Evolutionary conservation across 345 rosid species (phyloP).

Genomic region (Salix koriyanagi): DNA sequence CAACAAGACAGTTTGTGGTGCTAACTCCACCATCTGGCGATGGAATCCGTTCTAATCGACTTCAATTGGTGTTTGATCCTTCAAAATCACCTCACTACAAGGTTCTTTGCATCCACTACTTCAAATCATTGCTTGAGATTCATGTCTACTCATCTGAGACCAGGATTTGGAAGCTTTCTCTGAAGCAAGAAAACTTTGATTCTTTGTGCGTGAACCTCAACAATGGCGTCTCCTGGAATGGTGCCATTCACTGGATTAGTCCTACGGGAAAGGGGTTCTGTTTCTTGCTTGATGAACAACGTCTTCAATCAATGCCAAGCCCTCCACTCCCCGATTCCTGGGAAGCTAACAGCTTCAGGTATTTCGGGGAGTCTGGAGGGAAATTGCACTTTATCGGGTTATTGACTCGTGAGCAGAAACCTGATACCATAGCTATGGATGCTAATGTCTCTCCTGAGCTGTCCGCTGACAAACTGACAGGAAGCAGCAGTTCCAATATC

Average conservation of each 20-base stretch:
- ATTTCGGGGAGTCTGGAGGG: background rate
- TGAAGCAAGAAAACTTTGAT: background rate
- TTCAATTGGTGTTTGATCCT: constrained; percentile 24
- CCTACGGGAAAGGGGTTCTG: background rate
- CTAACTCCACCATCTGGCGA: background rate
- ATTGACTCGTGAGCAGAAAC: too few species aligned
- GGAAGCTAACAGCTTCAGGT: background rate
- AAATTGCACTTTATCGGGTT: constrained; percentile 11
- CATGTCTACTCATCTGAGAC: constrained; percentile 16
- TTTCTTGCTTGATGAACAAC: constrained; percentile 1
- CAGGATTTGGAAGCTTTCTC: constrained; percentile 4
- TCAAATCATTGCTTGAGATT: background rate
- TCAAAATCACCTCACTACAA: constrained; percentile 15
- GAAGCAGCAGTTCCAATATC: background rate
- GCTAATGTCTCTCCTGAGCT: too few species aligned
- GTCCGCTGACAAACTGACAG: too few species aligned
- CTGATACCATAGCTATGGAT: too few species aligned
- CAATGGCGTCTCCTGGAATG: constrained; percentile 16
- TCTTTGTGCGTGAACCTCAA: background rate
- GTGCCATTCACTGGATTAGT: constrained; percentile 19
- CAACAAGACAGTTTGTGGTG: constrained; percentile 10
- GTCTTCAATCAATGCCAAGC: background rate
- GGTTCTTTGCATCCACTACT: constrained; percentile 4
- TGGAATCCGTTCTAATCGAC: background rate
- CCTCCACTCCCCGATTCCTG: background rate